Evolutionary conservation across 139 green algal species (phyloP), one percentile per base, ranked within the genome.

Genomic region (Coelastrella sp.): DNA sequence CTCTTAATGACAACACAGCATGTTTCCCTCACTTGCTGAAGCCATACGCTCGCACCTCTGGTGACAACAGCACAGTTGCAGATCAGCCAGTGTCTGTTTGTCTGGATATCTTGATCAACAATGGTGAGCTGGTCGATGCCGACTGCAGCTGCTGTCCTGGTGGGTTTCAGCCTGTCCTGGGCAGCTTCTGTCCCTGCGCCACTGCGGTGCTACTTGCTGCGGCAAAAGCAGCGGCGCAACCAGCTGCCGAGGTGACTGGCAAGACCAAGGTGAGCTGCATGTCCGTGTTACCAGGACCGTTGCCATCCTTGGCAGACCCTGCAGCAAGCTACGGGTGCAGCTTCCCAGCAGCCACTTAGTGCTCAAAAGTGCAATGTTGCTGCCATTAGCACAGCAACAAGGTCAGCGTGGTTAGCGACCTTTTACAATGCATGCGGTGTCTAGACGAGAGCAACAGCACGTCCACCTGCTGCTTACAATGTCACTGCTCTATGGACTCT

Each of bases 141-240:
- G 19, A 35, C 66, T 59, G 35, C 80, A 80, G 66, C 80, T 86
- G 80, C 80, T 86, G 80, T 60, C 51, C 67, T 21, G 80, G 80
- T 4, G 80, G 80, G 25, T 80, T 73, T 9, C 66, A 86, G 15
- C 3, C 67, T 32, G 80, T 86, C 32, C 80, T 86, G 43, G 80
- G 67, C 32, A 86, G 68, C 67, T 86, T 86, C 50, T 86, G 80
- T 63, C 80, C 80, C 3, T 86, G 67, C 50, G 34, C 34, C 11
- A 71, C 45, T 57, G 80, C 80, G 17, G 35, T 80, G 35, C 80
- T 86, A 35, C 67, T 86, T n/a, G 17, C 4, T 5, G 68, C 67
- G 21, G 67, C 67, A 13, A 62, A 78, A 45, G 32, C 27, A 41
- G 32, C 41, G 15, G 34, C 3, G 17, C 2, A 35, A 48, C 45